phyloP scores from a whole-genome alignment of 331 rosid genomes.

The Malus hybrid region DNA sequence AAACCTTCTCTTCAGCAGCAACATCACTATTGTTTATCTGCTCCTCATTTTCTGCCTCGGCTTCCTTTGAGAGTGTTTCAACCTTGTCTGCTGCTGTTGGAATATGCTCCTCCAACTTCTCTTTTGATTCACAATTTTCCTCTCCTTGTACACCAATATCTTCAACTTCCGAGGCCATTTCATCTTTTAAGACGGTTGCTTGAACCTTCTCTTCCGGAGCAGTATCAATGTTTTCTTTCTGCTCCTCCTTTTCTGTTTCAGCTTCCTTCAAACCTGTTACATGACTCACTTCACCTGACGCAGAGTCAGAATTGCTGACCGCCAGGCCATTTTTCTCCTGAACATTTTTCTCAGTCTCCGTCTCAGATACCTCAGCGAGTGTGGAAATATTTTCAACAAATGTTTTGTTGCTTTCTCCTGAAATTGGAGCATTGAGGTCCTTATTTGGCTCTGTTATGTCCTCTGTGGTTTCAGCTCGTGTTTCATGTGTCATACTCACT shows the following conservation, averaged over 20 bases:
- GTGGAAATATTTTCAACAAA: neutral
- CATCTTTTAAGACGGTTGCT: neutral
- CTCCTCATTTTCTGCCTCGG: neutral
- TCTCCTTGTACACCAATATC: too few species aligned
- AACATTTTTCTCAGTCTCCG: slow-evolving; percentile 3
- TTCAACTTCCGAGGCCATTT: neutral
- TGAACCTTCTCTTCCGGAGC: slow-evolving; percentile 1
- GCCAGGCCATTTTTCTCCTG: neutral
- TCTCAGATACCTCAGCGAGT: neutral
- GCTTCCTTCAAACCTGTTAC: slow-evolving; percentile 4
- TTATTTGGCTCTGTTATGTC: neutral
- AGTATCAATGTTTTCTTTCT: neutral
- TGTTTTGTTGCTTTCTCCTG: slow-evolving; percentile 2
- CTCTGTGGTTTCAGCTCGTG: slow-evolving; percentile 1
- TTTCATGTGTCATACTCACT: slow-evolving; percentile 4
- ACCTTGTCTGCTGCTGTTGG: neutral
- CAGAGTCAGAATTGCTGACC: neutral
- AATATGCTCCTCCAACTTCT: too few species aligned
- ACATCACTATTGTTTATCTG: neutral
- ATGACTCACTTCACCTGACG: neutral
- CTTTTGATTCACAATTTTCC: too few species aligned
- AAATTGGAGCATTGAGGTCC: neutral
- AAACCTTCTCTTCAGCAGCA: neutral
- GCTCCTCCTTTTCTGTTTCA: slow-evolving; percentile 9
- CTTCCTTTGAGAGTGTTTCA: neutral